Evolutionary conservation across 176 grass and related monocot species (phyloP).

Genomic region (Rhynchospora pubera): DNA sequence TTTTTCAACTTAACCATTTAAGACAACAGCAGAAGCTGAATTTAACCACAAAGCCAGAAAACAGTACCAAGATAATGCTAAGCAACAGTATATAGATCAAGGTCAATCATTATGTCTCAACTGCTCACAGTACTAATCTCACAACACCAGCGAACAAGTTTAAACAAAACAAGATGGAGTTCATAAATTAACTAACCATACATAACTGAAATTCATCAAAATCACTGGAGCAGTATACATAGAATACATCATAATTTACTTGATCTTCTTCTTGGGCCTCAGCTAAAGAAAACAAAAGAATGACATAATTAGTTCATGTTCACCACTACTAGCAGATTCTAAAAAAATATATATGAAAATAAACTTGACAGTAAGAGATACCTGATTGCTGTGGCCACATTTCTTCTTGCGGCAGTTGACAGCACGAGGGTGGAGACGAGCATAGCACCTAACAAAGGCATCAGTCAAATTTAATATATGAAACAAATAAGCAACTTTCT

Average conservation of each 20-base stretch:
- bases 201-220: conserved; percentile 8
- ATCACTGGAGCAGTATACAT: conserved; percentile 6
- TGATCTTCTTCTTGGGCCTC: conserved; percentile 99
- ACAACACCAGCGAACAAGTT: conserved; percentile 8
- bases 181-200: conserved; percentile 8
- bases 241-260: conserved; percentile 19
- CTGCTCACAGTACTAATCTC: background rate
- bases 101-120: background rate
- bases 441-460: conserved; percentile 56
- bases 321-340: background rate
- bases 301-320: background rate
- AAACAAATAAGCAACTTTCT: background rate
- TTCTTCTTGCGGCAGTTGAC: conserved; percentile 99
- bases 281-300: conserved; percentile 26
- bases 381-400: conserved; percentile 95
- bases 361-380: background rate
- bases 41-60: background rate
- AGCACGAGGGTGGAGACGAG: conserved; percentile 79
- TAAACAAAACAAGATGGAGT: conserved; percentile 1
- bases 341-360: background rate
- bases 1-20: too few relatives aligned
- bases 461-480: background rate
- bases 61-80: background rate
- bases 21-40: too few relatives aligned
- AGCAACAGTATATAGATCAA: background rate